phyloP scores from a whole-genome alignment of 108 stramenopile species.

The Pelagomonas calceolata region DNA sequence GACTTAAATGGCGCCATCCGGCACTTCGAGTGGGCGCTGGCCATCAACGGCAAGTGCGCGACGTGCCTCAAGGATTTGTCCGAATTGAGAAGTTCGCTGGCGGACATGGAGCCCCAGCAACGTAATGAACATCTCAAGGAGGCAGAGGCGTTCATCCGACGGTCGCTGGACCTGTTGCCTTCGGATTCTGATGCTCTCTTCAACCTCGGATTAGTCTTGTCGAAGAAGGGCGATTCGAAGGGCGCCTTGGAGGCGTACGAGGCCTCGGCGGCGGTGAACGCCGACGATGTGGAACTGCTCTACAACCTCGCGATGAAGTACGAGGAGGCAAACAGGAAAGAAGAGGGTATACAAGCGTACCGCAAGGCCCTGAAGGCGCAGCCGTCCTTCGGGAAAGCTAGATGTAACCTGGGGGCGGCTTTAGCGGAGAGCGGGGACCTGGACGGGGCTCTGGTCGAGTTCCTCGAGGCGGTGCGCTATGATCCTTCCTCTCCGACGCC shows the following conservation, averaged over 20 bases:
- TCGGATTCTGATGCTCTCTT: constrained; percentile 52
- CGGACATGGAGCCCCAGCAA: constrained; percentile 26
- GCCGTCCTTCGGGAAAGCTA: not conserved
- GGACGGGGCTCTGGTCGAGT: not conserved
- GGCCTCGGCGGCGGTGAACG: constrained; percentile 36
- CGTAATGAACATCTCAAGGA: constrained; percentile 19
- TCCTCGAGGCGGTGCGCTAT: not conserved
- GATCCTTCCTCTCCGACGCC: not conserved
- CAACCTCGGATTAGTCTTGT: constrained; percentile 40
- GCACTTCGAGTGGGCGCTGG: constrained; percentile 52
- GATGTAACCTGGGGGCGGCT: not conserved
- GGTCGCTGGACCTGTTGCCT: constrained; percentile 41
- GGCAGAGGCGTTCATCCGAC: constrained; percentile 36
- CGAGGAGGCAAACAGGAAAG: constrained; percentile 23
- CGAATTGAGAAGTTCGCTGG: not conserved
- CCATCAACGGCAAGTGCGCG: constrained; percentile 44
- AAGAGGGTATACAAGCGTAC: not conserved
- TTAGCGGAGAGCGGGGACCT: not conserved
- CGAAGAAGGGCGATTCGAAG: constrained; percentile 36
- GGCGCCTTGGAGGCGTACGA: constrained; percentile 42
- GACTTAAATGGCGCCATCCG: constrained; percentile 34
- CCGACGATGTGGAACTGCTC: constrained; percentile 48
- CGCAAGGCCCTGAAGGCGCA: not conserved
- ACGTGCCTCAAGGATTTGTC: constrained; percentile 26
- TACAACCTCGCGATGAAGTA: constrained; percentile 53